Base-by-base conservation (phyloP, 441 rosid species). In the Pelargonium australe region DNA sequence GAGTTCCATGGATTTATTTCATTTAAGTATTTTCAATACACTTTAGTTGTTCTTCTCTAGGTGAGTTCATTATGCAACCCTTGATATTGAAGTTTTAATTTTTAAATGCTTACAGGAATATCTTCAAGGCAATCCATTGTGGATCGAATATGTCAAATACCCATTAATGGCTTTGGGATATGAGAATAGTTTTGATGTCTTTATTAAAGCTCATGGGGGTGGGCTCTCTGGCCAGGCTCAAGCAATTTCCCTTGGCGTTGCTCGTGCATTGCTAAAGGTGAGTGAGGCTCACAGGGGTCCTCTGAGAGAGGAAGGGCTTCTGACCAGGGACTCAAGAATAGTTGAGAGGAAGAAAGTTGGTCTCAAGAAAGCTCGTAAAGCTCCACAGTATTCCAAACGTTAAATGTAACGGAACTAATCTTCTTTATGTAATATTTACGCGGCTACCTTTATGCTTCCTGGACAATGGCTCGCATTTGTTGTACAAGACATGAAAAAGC, bases 211-310 rank as follows among this genome's bases (percentile, higher is more conserved):
- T 20, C 96, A 88, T 55, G 99, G 97, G 0, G 97, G 97, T 0
- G 97, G 97, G 60, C 94, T 94, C 11, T 82, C 95, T 13, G 99
- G 99, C 73, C 97, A 94, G 81, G 97, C 97, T 67, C 99, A 94
- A 79, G 96, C 97, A 0, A 89, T 91, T 72, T 83, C 97, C 10
- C 92, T 87, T 0, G 97, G 96, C 67, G 71, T 94, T 58, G 97
- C 99, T 44, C 95, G 96, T 53, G 96, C 99, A 0, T 76, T 89
- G 79, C 73, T 91, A 2, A 94, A 89, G 85, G 90, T 94, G 63
- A 91, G 90, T 40, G 84, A 75, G 55, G 84, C 77, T 79, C 96
- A 91, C 74, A 84, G 96, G 73, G 19, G 76, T 0, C 92, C 97
- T 45, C 72, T 91, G 80, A 91, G 78, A 75, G 80, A 85, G 76